A percentile compares a stretch with the other conserved stretches of the same genome.
phyloP scores from a whole-genome alignment of 352 stramenopile genomes.

The Pythium plurisporium region DNA sequence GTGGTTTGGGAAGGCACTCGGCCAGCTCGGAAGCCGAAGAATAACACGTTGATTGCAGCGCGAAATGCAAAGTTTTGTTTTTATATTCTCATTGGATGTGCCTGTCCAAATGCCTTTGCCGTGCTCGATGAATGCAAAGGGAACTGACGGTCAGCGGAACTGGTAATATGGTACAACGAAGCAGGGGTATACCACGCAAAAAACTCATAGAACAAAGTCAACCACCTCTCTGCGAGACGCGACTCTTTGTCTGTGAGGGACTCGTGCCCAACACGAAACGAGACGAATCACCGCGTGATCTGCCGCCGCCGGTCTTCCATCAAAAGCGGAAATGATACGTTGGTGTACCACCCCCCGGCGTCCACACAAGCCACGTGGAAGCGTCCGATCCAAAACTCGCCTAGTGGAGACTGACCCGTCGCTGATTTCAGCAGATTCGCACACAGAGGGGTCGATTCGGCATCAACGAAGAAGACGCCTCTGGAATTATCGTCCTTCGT shows the following conservation, averaged over 20 bases:
- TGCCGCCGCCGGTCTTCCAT: background rate
- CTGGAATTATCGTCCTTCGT: constrained; percentile 6
- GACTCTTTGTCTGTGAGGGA: too few relatives aligned
- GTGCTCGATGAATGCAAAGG: background rate
- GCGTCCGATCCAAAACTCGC: background rate
- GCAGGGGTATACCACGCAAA: too few relatives aligned
- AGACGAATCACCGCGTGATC: background rate
- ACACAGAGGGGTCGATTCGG: constrained; percentile 6
- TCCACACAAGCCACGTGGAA: constrained; percentile 1
- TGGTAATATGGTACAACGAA: too few relatives aligned
- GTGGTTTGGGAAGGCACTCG: background rate
- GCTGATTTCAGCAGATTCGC: background rate
- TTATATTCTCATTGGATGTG: background rate
- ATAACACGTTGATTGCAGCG: background rate
- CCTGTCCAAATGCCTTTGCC: too few relatives aligned
- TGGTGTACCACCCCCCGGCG: background rate
- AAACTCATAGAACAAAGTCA: too few relatives aligned
- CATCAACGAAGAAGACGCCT: background rate
- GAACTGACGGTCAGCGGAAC: too few relatives aligned
- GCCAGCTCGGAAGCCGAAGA: background rate
- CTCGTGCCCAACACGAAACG: too few relatives aligned
- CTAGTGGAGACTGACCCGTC: background rate
- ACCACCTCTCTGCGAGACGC: too few relatives aligned
- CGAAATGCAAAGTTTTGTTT: background rate
- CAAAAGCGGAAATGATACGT: constrained; percentile 1